Base-by-base conservation (phyloP, 768 basidiomycete genomes). In the Naematelia encephala region DNA sequence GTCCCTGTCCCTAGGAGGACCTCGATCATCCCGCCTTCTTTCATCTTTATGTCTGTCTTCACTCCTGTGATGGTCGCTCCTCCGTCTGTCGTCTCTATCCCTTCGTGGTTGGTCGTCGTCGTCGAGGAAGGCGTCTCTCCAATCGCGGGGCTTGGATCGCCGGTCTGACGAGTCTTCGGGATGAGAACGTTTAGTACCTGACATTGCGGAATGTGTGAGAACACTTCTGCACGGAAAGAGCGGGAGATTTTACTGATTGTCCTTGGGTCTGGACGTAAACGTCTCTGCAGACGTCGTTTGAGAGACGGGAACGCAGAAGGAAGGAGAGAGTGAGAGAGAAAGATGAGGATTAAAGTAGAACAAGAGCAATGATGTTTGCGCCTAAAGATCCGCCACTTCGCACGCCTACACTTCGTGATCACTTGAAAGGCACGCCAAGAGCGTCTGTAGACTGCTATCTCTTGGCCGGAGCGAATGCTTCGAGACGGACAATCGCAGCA, bases 111-210 rank as follows among this genome's bases (percentile, higher is more conserved):
- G 59, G 44, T 64, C 61, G 30, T 63, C 62, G 21, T 72, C 72
- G 30, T 76, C 69, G 14, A 76, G 56, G 43, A 73, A 76, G 23
- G 72, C 75, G 60, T 76, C 75, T 22, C 75, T 54, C 75, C 75
- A 76, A 51, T 76, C 75, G 44, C 61, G 63, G 1, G 75, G 72
- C 45, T 73, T 74, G 34, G 56, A 48, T n/a, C 63, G 22, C 30
- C 57, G 39, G n/a, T 34, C 54, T 25, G 4, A 43, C 14, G 2
- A 10, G 1, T 63, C 62, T 5, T 62, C 56, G 22, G 56, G 60
- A 19, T 47, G 56, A 51, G 48, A 30, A 43, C 70, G 59, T 53
- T 72, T 72, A 42, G 51, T 57, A 56, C 70, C 67, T 61, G 70
- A 63, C 63, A 68, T 68, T 49, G 55, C 54, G 50, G 39, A 26